phyloP scores from a whole-genome alignment of 148 eudicot genomes.

The Amaranthus cruentus region DNA sequence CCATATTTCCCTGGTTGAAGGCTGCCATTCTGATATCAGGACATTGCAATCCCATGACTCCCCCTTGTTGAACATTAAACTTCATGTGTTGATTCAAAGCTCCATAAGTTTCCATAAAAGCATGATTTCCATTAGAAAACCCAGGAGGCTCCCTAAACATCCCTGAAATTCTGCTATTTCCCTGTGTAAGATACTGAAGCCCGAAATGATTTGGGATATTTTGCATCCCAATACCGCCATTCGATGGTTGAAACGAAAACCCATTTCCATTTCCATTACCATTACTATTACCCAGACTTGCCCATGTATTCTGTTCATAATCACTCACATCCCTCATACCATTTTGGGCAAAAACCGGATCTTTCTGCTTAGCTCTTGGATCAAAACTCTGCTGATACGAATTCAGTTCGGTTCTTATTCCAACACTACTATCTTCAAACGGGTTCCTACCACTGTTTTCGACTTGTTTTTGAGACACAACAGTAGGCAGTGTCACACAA shows the following conservation, averaged over 20 bases:
- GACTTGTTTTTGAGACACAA: conserved; percentile 21
- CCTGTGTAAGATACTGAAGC: conserved; percentile 31
- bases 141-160: conserved; percentile 24
- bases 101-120: conserved; percentile 29
- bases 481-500: conserved; percentile 22
- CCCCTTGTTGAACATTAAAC: conserved; percentile 26
- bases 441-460: conserved; percentile 14
- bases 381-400: conserved; percentile 10
- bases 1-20: conserved; percentile 10
- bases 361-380: conserved; percentile 19
- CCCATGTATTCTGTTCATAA: conserved; percentile 22
- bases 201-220: conserved; percentile 28
- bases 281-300: conserved; percentile 15
- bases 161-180: conserved; percentile 23
- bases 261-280: conserved; percentile 20
- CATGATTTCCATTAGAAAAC: conserved; percentile 22
- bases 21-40: conserved; percentile 23
- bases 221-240: conserved; percentile 29
- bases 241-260: conserved; percentile 26
- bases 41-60: conserved; percentile 25
- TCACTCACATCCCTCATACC: conserved; percentile 19
- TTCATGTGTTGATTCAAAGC: conserved; percentile 28
- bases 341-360: conserved; percentile 23
- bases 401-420: conserved; percentile 11
- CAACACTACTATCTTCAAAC: conserved; percentile 10